These are phyloP conservation scores for Aureobasidium sp. DNA, from an alignment of 2,329 filamentous ascomycete species.

Conservation along the genomic window DNA sequence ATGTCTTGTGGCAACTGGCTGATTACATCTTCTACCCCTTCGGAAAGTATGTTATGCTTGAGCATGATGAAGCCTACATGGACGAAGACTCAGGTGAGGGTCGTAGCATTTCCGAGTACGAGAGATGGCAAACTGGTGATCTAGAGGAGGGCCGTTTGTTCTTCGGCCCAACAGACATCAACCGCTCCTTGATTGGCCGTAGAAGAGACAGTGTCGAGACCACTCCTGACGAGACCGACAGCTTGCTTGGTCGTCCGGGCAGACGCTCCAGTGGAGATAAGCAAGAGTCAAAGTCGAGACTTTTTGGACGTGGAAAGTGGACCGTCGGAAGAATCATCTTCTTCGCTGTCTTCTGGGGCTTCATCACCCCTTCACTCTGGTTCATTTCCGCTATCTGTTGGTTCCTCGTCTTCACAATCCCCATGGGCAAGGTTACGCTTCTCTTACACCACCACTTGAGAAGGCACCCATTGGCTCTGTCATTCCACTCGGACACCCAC, in stretches of 20 bases:
- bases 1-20: slow-evolving; percentile 73
- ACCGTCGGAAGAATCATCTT: slow-evolving; percentile 90
- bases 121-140: slow-evolving; percentile 97
- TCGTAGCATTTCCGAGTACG: slow-evolving; percentile 94
- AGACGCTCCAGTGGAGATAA: slow-evolving; percentile 27
- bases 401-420: slow-evolving; percentile 95
- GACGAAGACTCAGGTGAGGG: slow-evolving; percentile 95
- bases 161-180: slow-evolving; percentile 67
- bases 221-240: slow-evolving; percentile 70
- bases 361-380: slow-evolving; percentile 79
- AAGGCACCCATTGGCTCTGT: slow-evolving; percentile 83
- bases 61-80: slow-evolving; percentile 87
- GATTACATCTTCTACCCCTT: slow-evolving; percentile 93
- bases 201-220: slow-evolving; percentile 86
- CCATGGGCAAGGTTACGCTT: slow-evolving; percentile 92
- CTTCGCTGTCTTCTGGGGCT: slow-evolving; percentile 90
- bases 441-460: slow-evolving; percentile 85
- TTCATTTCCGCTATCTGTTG: slow-evolving; percentile 83
- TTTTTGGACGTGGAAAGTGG: slow-evolving; percentile 95
- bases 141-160: slow-evolving; percentile 92
- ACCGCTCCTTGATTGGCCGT: slow-evolving; percentile 73
- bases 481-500: slow-evolving; percentile 79
- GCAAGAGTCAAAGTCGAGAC: slow-evolving; percentile 58
- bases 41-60: slow-evolving; percentile 86
- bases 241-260: slow-evolving; percentile 63